Conservation (phyloP, 1,139 yeast species). For the Kodamaea anthophila region DNA sequence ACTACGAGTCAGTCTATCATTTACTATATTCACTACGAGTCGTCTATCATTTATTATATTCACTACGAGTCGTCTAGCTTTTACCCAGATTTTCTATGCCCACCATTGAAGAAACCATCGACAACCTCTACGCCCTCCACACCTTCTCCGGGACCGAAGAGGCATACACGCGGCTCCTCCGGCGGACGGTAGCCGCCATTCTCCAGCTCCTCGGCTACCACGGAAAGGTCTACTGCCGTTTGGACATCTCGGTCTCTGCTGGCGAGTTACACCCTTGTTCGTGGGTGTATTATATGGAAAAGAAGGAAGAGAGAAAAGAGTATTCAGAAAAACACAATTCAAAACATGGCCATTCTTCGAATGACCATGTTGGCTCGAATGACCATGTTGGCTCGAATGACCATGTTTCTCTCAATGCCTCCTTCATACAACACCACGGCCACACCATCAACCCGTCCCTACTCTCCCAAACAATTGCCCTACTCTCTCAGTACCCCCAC, state of each 20-base stretch:
- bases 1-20: not conserved
- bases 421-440: slow-evolving; percentile 5
- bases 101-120: slow-evolving; percentile 19
- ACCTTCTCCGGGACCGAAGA: slow-evolving; percentile 8
- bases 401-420: slow-evolving; percentile 14
- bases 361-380: slow-evolving; percentile 1
- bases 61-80: too few species aligned
- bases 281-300: slow-evolving; percentile 7
- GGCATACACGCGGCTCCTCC: slow-evolving; percentile 15
- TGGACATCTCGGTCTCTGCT: slow-evolving; percentile 9
- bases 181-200: slow-evolving; percentile 12
- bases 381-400: slow-evolving; percentile 9
- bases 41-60: too few species aligned
- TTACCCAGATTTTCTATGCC: slow-evolving; percentile 18
- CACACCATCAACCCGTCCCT: slow-evolving; percentile 9
- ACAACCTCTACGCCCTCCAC: slow-evolving; percentile 18
- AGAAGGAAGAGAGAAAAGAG: too few species aligned
- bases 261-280: slow-evolving; percentile 1
- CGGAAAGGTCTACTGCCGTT: slow-evolving; percentile 10
- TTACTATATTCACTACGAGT: not conserved
- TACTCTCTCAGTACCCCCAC: too few species aligned
- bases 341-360: too few species aligned
- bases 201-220: slow-evolving; percentile 14
- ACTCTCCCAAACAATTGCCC: too few species aligned
- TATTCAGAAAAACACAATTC: not conserved